Evolutionary conservation across 345 rosid species (phyloP), one percentile per base, ranked within the genome.

Genomic region (Kernera saxatilis): DNA sequence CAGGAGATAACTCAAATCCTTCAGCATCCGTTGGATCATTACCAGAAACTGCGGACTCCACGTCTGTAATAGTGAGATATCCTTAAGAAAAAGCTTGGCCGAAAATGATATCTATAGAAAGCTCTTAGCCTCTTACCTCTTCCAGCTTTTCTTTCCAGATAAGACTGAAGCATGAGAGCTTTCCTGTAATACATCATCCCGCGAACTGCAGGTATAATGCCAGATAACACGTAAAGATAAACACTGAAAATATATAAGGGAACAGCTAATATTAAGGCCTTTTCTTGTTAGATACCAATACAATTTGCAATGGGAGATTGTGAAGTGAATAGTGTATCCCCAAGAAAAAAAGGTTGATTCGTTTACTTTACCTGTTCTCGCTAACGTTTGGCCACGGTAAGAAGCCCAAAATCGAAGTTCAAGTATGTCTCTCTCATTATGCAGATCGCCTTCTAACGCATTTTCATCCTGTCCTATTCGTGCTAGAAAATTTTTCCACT

Each of bases 391-490:
- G 35, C 90, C 99, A 22, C 99, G 91, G 73, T 94, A 94, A 54
- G 99, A 94, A 55, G 99, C 99, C 99, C 99, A 94, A 82, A 89
- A 84, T 66, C 97, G 88, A 76, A 94, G 99, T 84, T 94, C 99
- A 82, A 91, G 95, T 69, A 82, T 65, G 71, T 94, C 99, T 76
- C 67, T 80, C 51, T 85, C 74, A 75, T 79, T 87, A 52, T 86
- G 88, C 53, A 91, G 91, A 43, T 94, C 99, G 0, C 83, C 78
- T 57, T 89, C 99, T 48, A 60, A 21, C n/a, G 91, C 79, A 83
- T 84, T 91, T 83, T 94, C 99, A 84, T 91, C 94, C 30, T 89
- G 95, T n/a, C 97, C 97, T 71, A 94, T 94, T 70, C 99, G 91
- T 66, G 91, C 87, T 60, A 94, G 97, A 72, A 94, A 94, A 76